Evolutionary conservation across 2,329 filamentous ascomycete species (phyloP), one percentile per base, ranked within the genome.

Genomic region (Cytospora paraplurivora): DNA sequence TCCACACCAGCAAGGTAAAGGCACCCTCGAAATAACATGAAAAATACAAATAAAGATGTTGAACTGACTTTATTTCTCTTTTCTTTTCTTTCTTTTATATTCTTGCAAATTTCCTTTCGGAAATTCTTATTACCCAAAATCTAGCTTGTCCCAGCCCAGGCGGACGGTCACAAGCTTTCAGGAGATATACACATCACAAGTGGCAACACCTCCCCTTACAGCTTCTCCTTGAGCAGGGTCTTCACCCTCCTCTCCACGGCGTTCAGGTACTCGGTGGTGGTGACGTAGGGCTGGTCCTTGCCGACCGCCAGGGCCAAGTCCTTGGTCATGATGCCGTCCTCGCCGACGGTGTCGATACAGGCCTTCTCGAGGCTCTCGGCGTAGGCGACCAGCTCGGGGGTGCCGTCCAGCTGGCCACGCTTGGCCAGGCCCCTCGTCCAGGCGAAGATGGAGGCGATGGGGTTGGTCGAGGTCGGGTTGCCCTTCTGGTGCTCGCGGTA

Each of bases 401-500:
- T 97, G 59, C 87, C 82, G 79, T 99, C 95, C 69, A 99, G 87
- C 81, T 92, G 90, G 72, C 95, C 95, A 72, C 95, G 91, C 85
- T 97, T 95, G 71, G 92, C 81, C 55, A 99, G 87, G 73, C 95
- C 95, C 65, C 95, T 90, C 66, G 95, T 98, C 95, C 95, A 99
- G 73, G 95, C 95, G 78, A 98, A 99, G 82, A 99, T 98, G 76
- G 92, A 96, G 68, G 95, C 95, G 72, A 98, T 98, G 66, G 95
- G 95, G 88, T 99, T 98, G 70, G 95, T 99, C 52, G 93, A 97
- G 62, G 95, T 99, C 81, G 97, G 92, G 72, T 89, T 88, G 76
- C 95, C 95, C 85, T 97, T 97, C 81, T 98, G 95, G 85, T 98
- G 91, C 83, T 98, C 94, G 76, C 95, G 92, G 88, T 93, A 98